A percentile compares a stretch with the other conserved stretches of the same genome.
These are phyloP conservation scores for Termitomyces sp. DNA, from an alignment of 768 basidiomycete species.

Conservation along the genomic window DNA sequence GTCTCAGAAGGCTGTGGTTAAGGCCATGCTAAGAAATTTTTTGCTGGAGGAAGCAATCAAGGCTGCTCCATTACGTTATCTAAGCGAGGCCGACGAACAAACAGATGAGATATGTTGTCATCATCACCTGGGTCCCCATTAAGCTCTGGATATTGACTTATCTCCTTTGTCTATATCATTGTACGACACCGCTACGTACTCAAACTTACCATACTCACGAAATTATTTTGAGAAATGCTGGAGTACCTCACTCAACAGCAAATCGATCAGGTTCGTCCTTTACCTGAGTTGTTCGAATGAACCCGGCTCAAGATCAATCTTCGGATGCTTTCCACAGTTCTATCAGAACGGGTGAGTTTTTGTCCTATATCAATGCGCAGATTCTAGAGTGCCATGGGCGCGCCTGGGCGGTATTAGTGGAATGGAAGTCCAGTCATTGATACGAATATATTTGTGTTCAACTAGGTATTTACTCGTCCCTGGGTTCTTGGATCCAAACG, in stretches of 20 bases:
- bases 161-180: not conserved
- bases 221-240: conserved; percentile 19
- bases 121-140: too few species aligned
- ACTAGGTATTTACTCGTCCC: conserved; percentile 71
- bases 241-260: conserved; percentile 54
- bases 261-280: conserved; percentile 44
- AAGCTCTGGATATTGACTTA: too few species aligned
- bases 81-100: not conserved
- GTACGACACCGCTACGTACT: not conserved
- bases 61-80: not conserved
- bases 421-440: not conserved
- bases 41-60: not conserved
- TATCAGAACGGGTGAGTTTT: conserved; percentile 48
- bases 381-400: not conserved
- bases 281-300: not conserved
- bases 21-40: too few species aligned
- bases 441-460: conserved; percentile 21
- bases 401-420: not conserved
- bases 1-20: not conserved
- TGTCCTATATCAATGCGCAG: not conserved
- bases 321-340: conserved; percentile 34
- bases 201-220: not conserved
- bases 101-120: conserved; percentile 2
- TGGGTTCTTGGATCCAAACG: conserved; percentile 57
- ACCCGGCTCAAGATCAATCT: conserved; percentile 1